Conservation (phyloP, 2,329 filamentous ascomycete species). For the Fusarium sublunatum region DNA sequence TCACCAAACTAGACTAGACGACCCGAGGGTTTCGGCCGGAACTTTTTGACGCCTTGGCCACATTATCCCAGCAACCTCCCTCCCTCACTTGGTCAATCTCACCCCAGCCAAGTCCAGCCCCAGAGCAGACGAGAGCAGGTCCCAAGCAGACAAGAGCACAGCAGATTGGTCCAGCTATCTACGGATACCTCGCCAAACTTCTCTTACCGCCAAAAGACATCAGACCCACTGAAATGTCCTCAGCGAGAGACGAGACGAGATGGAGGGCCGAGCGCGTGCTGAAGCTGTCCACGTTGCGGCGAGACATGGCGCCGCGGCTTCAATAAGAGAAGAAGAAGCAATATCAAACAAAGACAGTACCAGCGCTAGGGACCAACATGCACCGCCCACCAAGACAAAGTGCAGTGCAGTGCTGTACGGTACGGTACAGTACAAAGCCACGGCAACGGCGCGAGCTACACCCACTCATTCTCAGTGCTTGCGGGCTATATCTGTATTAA, state of each 20-base stretch:
- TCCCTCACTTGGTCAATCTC: slow-evolving; percentile 38
- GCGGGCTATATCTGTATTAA: slow-evolving; percentile 32
- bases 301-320: slow-evolving; percentile 42
- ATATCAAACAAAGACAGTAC: slow-evolving; percentile 35
- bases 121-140: slow-evolving; percentile 9
- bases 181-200: slow-evolving; percentile 23
- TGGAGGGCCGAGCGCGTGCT: slow-evolving; percentile 35
- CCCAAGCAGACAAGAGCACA: slow-evolving; percentile 8
- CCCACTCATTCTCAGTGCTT: slow-evolving; percentile 39
- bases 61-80: slow-evolving; percentile 32
- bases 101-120: slow-evolving; percentile 27
- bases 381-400: slow-evolving; percentile 22
- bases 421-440: slow-evolving; percentile 27
- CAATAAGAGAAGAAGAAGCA: slow-evolving; percentile 34
- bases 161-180: slow-evolving; percentile 18
- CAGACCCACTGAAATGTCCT: slow-evolving; percentile 31
- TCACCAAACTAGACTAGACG: slow-evolving; percentile 23
- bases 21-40: slow-evolving; percentile 40
- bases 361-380: slow-evolving; percentile 30
- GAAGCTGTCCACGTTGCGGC: slow-evolving; percentile 38
- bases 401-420: neutral
- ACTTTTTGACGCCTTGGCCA: slow-evolving; percentile 34
- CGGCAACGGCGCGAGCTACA: slow-evolving; percentile 36
- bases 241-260: slow-evolving; percentile 30
- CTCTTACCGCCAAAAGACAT: slow-evolving; percentile 29